Base-by-base conservation (phyloP, 306 rosid species). In the Spatholobus suberectus region DNA sequence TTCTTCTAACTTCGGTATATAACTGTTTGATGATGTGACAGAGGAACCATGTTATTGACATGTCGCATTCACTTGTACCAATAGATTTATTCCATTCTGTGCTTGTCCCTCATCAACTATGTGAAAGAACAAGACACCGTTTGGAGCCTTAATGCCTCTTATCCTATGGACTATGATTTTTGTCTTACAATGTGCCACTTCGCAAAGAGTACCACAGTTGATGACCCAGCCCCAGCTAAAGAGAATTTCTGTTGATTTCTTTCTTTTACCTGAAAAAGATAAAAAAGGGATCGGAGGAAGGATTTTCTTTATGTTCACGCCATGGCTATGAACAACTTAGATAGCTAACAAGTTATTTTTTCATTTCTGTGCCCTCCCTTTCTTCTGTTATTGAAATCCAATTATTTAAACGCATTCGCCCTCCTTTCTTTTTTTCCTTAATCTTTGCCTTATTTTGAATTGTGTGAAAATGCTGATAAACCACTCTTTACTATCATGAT, bases 71-170 rank as follows among this genome's bases (percentile, higher is more conserved):
- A 58, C 54, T 46, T 46, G 44, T 51, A 49, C n/a, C 54, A 40
- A 34, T 27, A 65, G 40, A 57, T 65, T 70, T 76, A 85, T 81
- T 76, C 85, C 24, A 70, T 62, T 55, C 29, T 40, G n/a, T 70
- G 88, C 70, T 62, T 85, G 66, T 58, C 29, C 74, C 78, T 81
- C 43, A 44, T 59, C 75, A 73, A 79, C 83, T 74, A 67, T 66
- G 23, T 66, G 71, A 69, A 38, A 57, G 82, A 78, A 75, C 65
- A 78, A 58, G 51, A 68, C 73, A 73, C 6, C 21, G 40, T 78
- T 55, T 73, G n/a, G 49, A 40, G 43, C 26, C 24, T 21, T 76
- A 20, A 46, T 81, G 55, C 55, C 54, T 41, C 54, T 41, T 26
- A 52, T 54, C 63, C 10, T 40, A 55, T 70, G 61, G 18, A 72